Evolutionary conservation across 345 rosid species (phyloP).

Genomic region (Bretschneidera sinensis): DNA sequence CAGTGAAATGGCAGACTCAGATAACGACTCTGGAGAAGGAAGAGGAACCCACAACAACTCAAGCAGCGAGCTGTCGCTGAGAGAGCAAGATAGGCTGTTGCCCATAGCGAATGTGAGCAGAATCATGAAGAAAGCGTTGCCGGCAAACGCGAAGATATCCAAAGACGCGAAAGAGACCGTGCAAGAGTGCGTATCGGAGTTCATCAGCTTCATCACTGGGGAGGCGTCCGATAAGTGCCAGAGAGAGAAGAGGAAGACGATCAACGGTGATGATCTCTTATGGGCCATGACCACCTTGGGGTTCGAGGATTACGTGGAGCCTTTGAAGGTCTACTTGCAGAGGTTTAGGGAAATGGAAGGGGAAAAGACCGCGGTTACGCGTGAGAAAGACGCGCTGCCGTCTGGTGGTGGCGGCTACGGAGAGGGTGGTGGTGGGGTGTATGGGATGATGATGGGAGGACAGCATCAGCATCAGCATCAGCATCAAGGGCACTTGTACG

Average conservation of each 20-base stretch:
- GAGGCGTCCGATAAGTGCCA: conserved; percentile 83
- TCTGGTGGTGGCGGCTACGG: conserved; percentile 16
- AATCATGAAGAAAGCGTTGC: conserved; percentile 73
- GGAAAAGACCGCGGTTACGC: conserved; percentile 40
- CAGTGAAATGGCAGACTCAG: conserved; percentile 57
- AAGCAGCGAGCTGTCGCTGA: conserved; percentile 34
- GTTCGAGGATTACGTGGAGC: conserved; percentile 72
- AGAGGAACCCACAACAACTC: conserved; percentile 30
- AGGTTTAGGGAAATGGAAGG: conserved; percentile 74
- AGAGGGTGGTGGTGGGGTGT: neutral
- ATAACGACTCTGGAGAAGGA: conserved; percentile 59
- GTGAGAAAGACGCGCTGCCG: conserved; percentile 30
- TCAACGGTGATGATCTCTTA: conserved; percentile 55
- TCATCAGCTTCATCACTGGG: conserved; percentile 72
- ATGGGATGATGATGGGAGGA: neutral
- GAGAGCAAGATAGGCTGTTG: conserved; percentile 67
- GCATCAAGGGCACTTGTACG: conserved; percentile 20
- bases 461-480: too few species aligned
- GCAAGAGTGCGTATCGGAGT: conserved; percentile 81
- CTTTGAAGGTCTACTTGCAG: conserved; percentile 63
- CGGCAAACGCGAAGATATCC: conserved; percentile 72
- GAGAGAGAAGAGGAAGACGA: conserved; percentile 72
- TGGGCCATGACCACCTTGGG: conserved; percentile 69
- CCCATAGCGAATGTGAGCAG: conserved; percentile 79
- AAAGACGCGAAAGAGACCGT: conserved; percentile 77